Evolutionary conservation across 768 basidiomycete species (phyloP).

Genomic region (Atractiella rhizophila): DNA sequence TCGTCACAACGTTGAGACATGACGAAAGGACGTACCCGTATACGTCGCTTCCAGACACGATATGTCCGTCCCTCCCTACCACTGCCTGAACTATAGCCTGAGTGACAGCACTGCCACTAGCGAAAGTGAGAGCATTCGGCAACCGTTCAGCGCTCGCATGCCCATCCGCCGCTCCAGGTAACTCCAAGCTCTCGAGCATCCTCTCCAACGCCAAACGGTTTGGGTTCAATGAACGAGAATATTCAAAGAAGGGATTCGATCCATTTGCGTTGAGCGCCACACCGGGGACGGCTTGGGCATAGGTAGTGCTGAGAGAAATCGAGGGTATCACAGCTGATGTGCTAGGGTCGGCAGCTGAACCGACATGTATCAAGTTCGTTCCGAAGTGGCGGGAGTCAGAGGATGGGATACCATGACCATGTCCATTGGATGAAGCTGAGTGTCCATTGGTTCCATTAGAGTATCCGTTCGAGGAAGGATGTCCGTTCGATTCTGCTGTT

Average conservation of each 20-base stretch:
- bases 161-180: slow-evolving; percentile 14
- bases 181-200: slow-evolving; percentile 52
- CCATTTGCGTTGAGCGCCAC: too few species aligned
- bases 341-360: slow-evolving; percentile 42
- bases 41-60: slow-evolving; percentile 71
- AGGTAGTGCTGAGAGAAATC: slow-evolving; percentile 81
- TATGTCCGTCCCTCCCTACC: slow-evolving; percentile 40
- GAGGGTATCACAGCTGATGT: slow-evolving; percentile 71
- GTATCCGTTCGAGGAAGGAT: too few species aligned
- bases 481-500: too few species aligned
- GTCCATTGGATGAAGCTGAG: too few species aligned
- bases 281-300: slow-evolving; percentile 50
- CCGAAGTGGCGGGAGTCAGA: background rate
- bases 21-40: slow-evolving; percentile 10
- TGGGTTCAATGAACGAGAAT: slow-evolving; percentile 70
- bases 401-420: too few species aligned
- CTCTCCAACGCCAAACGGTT: slow-evolving; percentile 57
- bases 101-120: slow-evolving; percentile 64
- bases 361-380: slow-evolving; percentile 50
- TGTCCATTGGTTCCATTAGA: too few species aligned
- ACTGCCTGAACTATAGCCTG: slow-evolving; percentile 55
- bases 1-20: background rate
- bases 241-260: slow-evolving; percentile 44
- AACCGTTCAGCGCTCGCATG: slow-evolving; percentile 5
- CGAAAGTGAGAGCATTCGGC: slow-evolving; percentile 45